Evolutionary conservation across 176 grass and related monocot genomes (phyloP).

Genomic region (Miscanthus lutarioriparius): DNA sequence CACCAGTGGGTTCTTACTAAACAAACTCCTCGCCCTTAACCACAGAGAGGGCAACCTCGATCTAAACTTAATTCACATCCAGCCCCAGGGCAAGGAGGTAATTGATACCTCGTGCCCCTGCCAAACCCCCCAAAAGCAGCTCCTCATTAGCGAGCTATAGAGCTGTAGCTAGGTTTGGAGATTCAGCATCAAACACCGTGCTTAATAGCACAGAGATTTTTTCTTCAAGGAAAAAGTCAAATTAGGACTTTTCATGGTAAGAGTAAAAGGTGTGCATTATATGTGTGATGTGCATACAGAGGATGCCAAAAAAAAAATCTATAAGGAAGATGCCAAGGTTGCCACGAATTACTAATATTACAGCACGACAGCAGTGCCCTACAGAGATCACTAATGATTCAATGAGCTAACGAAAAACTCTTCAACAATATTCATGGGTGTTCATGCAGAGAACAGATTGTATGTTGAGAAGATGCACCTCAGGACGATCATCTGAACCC

Average conservation of each 20-base stretch:
- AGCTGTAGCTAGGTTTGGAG: neutral
- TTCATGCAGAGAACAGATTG: constrained; percentile 29
- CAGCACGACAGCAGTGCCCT: constrained; percentile 1
- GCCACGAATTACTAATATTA: neutral
- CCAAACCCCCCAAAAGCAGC: neutral
- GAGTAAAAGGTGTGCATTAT: neutral
- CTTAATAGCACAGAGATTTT: neutral
- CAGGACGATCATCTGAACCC: constrained; percentile 89
- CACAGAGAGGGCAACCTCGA: neutral
- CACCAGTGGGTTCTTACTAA: neutral
- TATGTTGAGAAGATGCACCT: constrained; percentile 57
- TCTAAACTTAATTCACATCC: neutral
- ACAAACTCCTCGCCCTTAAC: neutral
- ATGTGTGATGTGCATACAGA: neutral
- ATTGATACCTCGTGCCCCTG: neutral
- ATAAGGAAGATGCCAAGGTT: neutral
- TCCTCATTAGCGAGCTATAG: neutral
- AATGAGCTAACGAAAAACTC: constrained; percentile 15
- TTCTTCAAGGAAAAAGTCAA: neutral
- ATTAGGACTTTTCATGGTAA: constrained; percentile 6
- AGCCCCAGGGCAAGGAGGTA: neutral
- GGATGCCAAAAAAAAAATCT: neutral
- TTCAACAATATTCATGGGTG: constrained; percentile 21
- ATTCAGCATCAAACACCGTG: neutral
- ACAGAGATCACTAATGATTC: constrained; percentile 4